Evolutionary conservation across 2,329 filamentous ascomycete species (phyloP), one percentile per base, ranked within the genome.

Genomic region (Chrysoporthe deuterocubensis): DNA sequence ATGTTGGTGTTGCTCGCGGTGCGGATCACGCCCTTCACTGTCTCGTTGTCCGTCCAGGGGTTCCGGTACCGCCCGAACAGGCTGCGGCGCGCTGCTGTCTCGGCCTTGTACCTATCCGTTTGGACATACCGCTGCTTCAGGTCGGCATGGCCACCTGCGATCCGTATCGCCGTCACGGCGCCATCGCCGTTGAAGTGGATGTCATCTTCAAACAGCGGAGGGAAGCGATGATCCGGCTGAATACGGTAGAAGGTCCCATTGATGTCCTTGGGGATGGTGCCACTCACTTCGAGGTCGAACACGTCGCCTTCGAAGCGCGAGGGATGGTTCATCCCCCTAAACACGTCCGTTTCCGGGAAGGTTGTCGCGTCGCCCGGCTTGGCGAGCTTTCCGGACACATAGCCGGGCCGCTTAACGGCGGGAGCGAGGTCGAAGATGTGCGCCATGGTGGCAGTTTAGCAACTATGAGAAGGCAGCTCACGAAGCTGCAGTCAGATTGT

Each of bases 1-100:
- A 89, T 77, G 67, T 89, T 89, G 1, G 87, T 89, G 70, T 89
- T 89, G 3, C 83, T 81, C 0, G 85, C 85, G 0, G 85, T 88
- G 32, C 85, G 78, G 52, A 88, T 84, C 5, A 87, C 82, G 1
- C 84, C 84, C 62, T 81, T 82, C 6, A 87, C 85, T 69, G 80
- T 81, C 74, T 86, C 84, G 62, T 83, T 83, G 72, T 87, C 84
- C 8, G 85, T 87, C 70, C 81, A 87, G 0, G 84, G 84, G 72
- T 89, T 89, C 21, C 86, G 78, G 70, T 89, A 89, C 54, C 81
- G 78, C 0, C 86, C 86, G 64, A 89, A 86, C 16, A 89, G 74
- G 16, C 74, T 73, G 5, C 71, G 57, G 18, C 79, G 76, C 58
- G 77, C 75, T 0, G 60, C 42, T 3, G 72, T 76, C 69, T 78